Conservation (phyloP, 1,284 basidiomycete species). For the Sphaerobolus stellatus region DNA sequence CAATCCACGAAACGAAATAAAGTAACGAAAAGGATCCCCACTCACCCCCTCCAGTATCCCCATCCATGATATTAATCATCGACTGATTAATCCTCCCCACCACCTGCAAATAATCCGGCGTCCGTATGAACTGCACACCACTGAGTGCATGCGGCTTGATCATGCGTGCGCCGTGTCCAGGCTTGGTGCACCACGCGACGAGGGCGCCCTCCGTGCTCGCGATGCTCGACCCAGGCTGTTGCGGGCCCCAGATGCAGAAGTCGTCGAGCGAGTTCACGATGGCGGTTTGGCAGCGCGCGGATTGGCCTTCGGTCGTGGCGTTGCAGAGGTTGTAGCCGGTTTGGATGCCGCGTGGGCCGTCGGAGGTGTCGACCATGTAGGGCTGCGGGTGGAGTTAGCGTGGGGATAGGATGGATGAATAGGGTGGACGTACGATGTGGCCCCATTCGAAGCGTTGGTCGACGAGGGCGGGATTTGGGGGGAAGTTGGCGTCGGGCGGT, state of each 20-base stretch:
- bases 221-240: constrained; percentile 25
- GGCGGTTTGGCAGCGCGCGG: constrained; percentile 57
- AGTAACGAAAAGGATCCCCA: neutral
- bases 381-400: constrained; percentile 51
- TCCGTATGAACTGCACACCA: constrained; percentile 66
- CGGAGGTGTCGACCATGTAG: constrained; percentile 47
- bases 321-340: constrained; percentile 70
- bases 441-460: no score
- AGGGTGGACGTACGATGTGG: no score
- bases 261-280: constrained; percentile 18
- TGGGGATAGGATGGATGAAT: no score
- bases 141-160: constrained; percentile 63
- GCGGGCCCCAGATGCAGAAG: constrained; percentile 30
- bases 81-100: constrained; percentile 64
- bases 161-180: constrained; percentile 60
- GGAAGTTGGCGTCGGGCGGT: no score
- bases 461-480: no score
- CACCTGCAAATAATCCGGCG: constrained; percentile 65
- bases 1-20: neutral
- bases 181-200: constrained; percentile 74
- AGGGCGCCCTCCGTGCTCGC: constrained; percentile 66
- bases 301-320: constrained; percentile 59
- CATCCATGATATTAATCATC: constrained; percentile 48
- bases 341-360: constrained; percentile 53
- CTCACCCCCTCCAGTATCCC: constrained; percentile 58